Evolutionary conservation across 306 rosid species (phyloP).

Genomic region (Oemleria cerasiformis): DNA sequence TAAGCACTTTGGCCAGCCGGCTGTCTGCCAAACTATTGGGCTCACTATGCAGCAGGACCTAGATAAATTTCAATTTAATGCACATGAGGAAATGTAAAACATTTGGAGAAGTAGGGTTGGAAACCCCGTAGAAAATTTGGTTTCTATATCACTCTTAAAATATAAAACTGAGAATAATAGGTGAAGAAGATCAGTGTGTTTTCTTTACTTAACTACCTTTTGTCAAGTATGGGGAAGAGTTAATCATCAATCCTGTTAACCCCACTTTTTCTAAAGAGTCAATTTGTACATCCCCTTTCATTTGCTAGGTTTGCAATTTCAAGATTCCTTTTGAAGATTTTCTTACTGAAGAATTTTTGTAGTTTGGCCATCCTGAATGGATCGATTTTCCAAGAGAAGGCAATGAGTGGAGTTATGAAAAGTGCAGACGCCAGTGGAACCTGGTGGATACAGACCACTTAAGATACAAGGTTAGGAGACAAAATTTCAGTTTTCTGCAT

Average conservation of each 20-base stretch:
- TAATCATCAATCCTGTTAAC: not conserved
- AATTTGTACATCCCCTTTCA: not conserved
- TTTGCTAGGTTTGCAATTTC: not conserved
- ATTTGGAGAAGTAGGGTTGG: not conserved
- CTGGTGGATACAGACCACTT: constrained; percentile 78
- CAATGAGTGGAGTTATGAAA: constrained; percentile 94
- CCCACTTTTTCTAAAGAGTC: not conserved
- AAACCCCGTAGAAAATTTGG: constrained; percentile 6
- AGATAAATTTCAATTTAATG: constrained; percentile 5
- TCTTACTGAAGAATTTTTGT: constrained; percentile 7
- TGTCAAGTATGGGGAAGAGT: not conserved
- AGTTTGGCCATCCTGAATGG: constrained; percentile 99
- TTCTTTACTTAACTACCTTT: not conserved
- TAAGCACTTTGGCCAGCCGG: constrained; percentile 36
- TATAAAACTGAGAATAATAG: not conserved
- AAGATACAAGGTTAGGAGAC: constrained; percentile 67
- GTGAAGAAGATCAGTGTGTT: not conserved
- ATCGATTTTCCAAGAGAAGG: constrained; percentile 99
- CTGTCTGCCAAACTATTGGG: constrained; percentile 17
- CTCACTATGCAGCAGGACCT: constrained; percentile 11
- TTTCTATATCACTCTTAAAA: constrained; percentile 1
- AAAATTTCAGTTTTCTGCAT: not conserved
- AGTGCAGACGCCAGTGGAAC: constrained; percentile 94
- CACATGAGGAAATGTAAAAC: not conserved
- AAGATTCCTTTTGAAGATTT: not conserved